A percentile compares a stretch with the other conserved stretches of the same genome.
These are phyloP conservation scores for Baorangia bicolor DNA, from an alignment of 768 basidiomycete genomes.

Conservation along the genomic window DNA sequence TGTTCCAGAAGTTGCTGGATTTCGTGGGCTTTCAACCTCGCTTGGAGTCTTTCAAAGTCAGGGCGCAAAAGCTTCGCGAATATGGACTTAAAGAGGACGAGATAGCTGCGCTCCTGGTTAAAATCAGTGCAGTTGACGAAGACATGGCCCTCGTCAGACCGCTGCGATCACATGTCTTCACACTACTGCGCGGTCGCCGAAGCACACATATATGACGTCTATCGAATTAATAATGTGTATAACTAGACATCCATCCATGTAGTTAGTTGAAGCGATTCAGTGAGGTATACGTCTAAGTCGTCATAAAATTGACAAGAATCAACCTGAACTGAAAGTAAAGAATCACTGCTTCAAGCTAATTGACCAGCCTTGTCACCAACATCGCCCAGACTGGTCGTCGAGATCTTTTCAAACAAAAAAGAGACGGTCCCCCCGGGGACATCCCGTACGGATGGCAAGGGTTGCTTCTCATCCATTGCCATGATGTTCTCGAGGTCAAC, in stretches of 20 bases:
- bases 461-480: conserved; percentile 33
- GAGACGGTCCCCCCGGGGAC: conserved; percentile 68
- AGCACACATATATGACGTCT: conserved; percentile 4
- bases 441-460: conserved; percentile 43
- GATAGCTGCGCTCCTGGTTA: conserved; percentile 16
- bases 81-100: conserved; percentile 27
- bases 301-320: not conserved
- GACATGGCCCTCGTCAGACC: conserved; percentile 14
- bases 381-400: conserved; percentile 20
- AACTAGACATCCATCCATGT: conserved; percentile 3
- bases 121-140: conserved; percentile 22
- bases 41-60: conserved; percentile 21
- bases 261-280: not conserved
- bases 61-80: conserved; percentile 25
- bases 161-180: conserved; percentile 2
- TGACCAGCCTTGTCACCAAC: not conserved
- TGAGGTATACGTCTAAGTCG: not conserved
- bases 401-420: conserved; percentile 70
- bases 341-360: not conserved
- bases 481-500: conserved; percentile 49
- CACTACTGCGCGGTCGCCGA: conserved; percentile 11
- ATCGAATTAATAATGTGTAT: conserved; percentile 7
- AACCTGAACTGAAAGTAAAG: not conserved
- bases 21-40: conserved; percentile 22
- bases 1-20: conserved; percentile 25